Evolutionary conservation across 2,329 filamentous ascomycete genomes (phyloP).

Genomic region (Raffaelea deltoideospora): DNA sequence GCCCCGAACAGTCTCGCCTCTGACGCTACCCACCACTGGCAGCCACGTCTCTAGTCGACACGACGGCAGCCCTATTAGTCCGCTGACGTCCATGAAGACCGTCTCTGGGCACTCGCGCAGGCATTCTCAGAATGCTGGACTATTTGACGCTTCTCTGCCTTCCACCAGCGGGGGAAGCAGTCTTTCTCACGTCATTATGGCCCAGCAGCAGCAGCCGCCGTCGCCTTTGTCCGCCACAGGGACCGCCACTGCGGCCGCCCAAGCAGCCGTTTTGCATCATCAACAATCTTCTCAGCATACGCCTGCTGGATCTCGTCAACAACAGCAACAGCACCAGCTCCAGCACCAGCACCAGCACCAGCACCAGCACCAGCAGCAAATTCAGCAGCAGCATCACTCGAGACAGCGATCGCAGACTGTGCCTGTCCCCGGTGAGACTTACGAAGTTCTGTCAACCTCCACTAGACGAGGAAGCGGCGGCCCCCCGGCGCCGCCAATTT

Average conservation of each 20-base stretch:
- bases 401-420: conserved; percentile 64
- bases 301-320: conserved; percentile 42
- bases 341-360: conserved; percentile 21
- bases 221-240: conserved; percentile 4
- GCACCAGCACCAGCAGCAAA: conserved; percentile 21
- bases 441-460: conserved; percentile 17
- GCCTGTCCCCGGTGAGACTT: conserved; percentile 36
- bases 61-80: conserved; percentile 11
- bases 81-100: conserved; percentile 11
- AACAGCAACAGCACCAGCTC: conserved; percentile 25
- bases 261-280: conserved; percentile 58
- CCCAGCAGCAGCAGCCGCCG: conserved; percentile 15
- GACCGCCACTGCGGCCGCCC: conserved; percentile 35
- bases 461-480: conserved; percentile 28
- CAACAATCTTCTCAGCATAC: conserved; percentile 23
- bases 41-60: conserved; percentile 4
- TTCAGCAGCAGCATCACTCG: conserved; percentile 34
- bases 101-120: conserved; percentile 36
- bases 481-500: conserved; percentile 44
- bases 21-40: conserved; percentile 19
- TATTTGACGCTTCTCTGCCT: conserved; percentile 60
- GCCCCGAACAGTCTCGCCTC: conserved; percentile 24
- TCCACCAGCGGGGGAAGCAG: conserved; percentile 39
- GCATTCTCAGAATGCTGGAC: conserved; percentile 59
- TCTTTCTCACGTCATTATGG: conserved; percentile 32